Base-by-base conservation (phyloP, 2,329 filamentous ascomycete genomes). In the Aspergillus carbonarius region DNA sequence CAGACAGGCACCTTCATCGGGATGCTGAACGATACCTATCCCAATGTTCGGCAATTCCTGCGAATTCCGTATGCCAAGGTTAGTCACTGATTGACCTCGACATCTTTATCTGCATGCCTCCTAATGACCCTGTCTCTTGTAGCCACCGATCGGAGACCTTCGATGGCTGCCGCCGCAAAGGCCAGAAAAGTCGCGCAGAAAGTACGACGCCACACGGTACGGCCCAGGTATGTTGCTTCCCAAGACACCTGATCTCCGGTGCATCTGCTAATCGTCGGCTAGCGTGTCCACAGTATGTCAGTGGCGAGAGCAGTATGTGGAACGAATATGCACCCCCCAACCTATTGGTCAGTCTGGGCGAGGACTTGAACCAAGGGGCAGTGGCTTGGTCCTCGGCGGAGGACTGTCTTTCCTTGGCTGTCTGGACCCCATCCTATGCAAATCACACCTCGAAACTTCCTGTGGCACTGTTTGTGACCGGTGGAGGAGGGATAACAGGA, bases 341-440 rank as follows among this genome's bases (percentile, higher is more conserved):
- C 17, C 23, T 53, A 0, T 6, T 64, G 9, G 6, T 64, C 15
- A 63, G 48, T 17, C 37, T 58, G 3, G 60, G 55, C 0, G 67
- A 72, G 20, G 59, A 57, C 35, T 55, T 51, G 3, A 57, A 57
- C 25, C 47, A 57, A 18, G 65, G 62, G 0, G 55, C 61, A 4
- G 56, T 60, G 15, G 61, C 61, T 7, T 60, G 60, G 58, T 64
- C 67, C 12, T 64, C 68, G 1, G 65, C 69, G 8, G 79, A 81
- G 60, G 78, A 80, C 50, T 82, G 79, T 44, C 62, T 81, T 34
- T 74, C 71, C 2, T 62, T 79, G 8, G 76, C 74, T 49, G 63
- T 81, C 1, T 81, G 78, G 78, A 69, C 77, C 2, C 78, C 78
- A 7, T 60, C 66, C 7, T 64, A 64, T 1, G 66, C 60, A 30